Conservation (phyloP, 2,329 filamentous ascomycete species). For the Exophiala alcalophila region DNA sequence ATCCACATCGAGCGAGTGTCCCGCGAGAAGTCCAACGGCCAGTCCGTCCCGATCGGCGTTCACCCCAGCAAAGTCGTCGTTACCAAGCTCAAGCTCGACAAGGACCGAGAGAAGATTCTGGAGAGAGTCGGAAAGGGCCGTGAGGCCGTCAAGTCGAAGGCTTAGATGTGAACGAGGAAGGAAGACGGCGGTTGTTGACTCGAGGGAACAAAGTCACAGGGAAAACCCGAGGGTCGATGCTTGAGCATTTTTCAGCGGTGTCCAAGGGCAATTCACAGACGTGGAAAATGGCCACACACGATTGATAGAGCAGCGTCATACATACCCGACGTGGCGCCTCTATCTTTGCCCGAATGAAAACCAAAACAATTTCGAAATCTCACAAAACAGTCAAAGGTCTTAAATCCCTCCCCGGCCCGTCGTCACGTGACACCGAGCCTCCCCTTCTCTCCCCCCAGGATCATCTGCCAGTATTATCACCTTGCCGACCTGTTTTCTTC, state of each 20-base stretch:
- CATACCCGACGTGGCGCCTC: slow-evolving; percentile 21
- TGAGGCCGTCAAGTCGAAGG: slow-evolving; percentile 38
- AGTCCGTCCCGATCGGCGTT: slow-evolving; percentile 90
- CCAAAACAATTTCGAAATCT: slow-evolving; percentile 1
- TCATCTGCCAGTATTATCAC: slow-evolving; percentile 77
- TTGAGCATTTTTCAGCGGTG: slow-evolving; percentile 3
- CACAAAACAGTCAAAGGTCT: slow-evolving; percentile 1
- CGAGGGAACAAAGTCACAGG: slow-evolving; percentile 3
- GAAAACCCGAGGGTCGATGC: neutral
- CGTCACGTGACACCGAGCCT: neutral
- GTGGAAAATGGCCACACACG: slow-evolving; percentile 1
- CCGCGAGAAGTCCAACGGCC: slow-evolving; percentile 96
- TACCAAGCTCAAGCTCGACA: slow-evolving; percentile 92
- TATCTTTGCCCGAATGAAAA: slow-evolving; percentile 7
- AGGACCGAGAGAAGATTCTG: slow-evolving; percentile 51
- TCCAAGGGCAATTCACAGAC: slow-evolving; percentile 5
- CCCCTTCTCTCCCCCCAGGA: neutral
- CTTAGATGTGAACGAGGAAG: slow-evolving; percentile 10
- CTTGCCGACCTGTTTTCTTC: slow-evolving; percentile 62
- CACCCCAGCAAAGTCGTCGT: slow-evolving; percentile 96
- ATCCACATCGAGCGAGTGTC: slow-evolving; percentile 96
- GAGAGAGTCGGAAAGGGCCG: slow-evolving; percentile 48
- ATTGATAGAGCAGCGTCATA: slow-evolving; percentile 19
- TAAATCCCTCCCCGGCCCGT: neutral
- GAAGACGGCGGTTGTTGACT: slow-evolving; percentile 9